Conservation (phyloP, 768 basidiomycete genomes). For the Fomitopsis pulvina region DNA sequence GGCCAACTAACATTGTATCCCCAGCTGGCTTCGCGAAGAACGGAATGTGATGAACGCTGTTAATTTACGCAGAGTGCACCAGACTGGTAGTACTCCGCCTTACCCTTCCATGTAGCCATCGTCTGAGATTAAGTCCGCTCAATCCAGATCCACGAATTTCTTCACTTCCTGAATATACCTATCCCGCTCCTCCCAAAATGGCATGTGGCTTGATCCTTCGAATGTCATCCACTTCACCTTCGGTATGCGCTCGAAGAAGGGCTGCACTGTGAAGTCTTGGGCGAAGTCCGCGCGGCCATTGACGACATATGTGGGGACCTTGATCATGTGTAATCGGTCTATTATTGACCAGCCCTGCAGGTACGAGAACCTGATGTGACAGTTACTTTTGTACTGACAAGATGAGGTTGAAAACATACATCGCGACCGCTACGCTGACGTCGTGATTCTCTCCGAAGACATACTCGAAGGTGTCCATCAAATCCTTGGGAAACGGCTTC, state of each 20-base stretch:
- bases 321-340: slow-evolving; percentile 20
- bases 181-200: slow-evolving; percentile 25
- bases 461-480: slow-evolving; percentile 26
- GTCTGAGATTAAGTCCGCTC: too few species aligned
- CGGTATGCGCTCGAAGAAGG: slow-evolving; percentile 20
- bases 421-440: slow-evolving; percentile 33
- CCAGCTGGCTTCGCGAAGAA: too few species aligned
- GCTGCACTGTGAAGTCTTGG: slow-evolving; percentile 20
- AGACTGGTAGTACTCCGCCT: too few species aligned
- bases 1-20: too few species aligned
- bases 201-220: slow-evolving; percentile 24
- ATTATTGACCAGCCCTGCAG: slow-evolving; percentile 23
- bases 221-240: slow-evolving; percentile 25
- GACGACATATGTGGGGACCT: slow-evolving; percentile 22
- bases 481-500: slow-evolving; percentile 35
- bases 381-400: neutral
- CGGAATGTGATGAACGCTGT: too few species aligned
- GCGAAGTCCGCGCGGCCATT: slow-evolving; percentile 25
- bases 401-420: slow-evolving; percentile 8
- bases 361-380: slow-evolving; percentile 2
- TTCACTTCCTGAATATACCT: slow-evolving; percentile 15
- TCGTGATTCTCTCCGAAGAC: slow-evolving; percentile 29
- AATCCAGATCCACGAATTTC: neutral
- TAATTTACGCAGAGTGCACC: too few species aligned
- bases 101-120: too few species aligned